Base-by-base conservation (phyloP, 2,329 filamentous ascomycete genomes). In the Phialocephala sp. region DNA sequence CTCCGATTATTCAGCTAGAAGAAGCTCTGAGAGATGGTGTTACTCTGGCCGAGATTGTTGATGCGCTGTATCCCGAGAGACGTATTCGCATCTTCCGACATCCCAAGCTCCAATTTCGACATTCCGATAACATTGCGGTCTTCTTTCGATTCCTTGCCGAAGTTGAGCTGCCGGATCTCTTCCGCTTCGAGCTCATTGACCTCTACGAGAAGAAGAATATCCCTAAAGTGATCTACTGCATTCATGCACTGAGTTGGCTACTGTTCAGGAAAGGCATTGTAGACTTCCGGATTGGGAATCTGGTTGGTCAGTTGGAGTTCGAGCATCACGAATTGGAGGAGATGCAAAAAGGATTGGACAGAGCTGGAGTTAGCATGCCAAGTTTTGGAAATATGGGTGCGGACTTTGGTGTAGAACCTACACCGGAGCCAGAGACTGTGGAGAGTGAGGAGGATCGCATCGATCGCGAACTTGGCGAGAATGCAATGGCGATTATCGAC, bases 141-240 rank as follows among this genome's bases (percentile, higher is more conserved):
- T 99, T 99, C 81, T 98, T 98, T 80, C 89, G 91, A 65, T 97
- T 97, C 71, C 85, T 99, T 1, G 92, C 94, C 69, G 92, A 97
- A 67, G 89, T 97, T 9, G 91, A 97, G 74, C 82, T 99, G 2
- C 95, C 95, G 1, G 96, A 99, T 73, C 85, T 99, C 20, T 99
- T 99, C 78, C 89, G 94, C 64, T 99, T 99, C 77, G 95, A 99
- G 77, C 84, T 98, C 55, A 97, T 98, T 69, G 95, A 99, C 79
- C 81, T 99, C 14, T 99, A 99, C 81, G 96, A 99, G 79, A 99
- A 98, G 83, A 99, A 99, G 80, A 99, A 99, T 74, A 96, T 98
- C 1, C 95, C 95, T 4, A 99, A 98, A 78, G 96, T 98, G 76
- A 99, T 99, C 68, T 97, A 99, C 80, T 99, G 95, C 76, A 95